Evolutionary conservation across 2,329 filamentous ascomycete species (phyloP).

Genomic region (Monosporascus ibericus): DNA sequence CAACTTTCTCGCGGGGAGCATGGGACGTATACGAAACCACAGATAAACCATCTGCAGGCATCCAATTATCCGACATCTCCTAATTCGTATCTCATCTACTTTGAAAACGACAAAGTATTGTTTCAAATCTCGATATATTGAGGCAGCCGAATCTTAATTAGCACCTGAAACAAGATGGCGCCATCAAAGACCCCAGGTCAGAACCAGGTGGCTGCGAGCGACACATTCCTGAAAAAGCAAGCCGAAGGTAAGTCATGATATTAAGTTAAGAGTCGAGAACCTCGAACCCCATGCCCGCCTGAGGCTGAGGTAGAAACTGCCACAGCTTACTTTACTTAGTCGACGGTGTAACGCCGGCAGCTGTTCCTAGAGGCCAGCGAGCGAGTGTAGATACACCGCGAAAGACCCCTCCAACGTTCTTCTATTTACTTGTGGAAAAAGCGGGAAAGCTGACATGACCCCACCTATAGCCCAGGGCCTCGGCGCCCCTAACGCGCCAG

Average conservation of each 20-base stretch:
- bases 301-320: neutral
- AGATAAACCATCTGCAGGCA: neutral
- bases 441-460: neutral
- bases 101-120: neutral
- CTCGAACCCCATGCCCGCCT: neutral
- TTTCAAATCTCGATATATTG: neutral
- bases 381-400: neutral
- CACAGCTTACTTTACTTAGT: neutral
- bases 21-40: no score
- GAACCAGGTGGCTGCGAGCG: constrained; percentile 17
- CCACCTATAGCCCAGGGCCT: constrained; percentile 17
- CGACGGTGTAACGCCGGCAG: neutral
- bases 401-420: neutral
- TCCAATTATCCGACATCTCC: neutral
- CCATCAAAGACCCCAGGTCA: constrained; percentile 20
- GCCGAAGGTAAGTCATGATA: constrained; percentile 10
- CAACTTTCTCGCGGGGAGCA: no score
- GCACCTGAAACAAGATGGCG: constrained; percentile 2
- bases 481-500: constrained; percentile 17
- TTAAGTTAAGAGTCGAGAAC: neutral
- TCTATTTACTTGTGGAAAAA: constrained; percentile 1
- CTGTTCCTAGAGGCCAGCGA: neutral
- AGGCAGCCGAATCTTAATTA: neutral
- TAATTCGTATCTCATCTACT: neutral
- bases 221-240: constrained; percentile 20